Evolutionary conservation across 805 yeast species (phyloP).

Genomic region (Maudiozyma pseudohumilis): DNA sequence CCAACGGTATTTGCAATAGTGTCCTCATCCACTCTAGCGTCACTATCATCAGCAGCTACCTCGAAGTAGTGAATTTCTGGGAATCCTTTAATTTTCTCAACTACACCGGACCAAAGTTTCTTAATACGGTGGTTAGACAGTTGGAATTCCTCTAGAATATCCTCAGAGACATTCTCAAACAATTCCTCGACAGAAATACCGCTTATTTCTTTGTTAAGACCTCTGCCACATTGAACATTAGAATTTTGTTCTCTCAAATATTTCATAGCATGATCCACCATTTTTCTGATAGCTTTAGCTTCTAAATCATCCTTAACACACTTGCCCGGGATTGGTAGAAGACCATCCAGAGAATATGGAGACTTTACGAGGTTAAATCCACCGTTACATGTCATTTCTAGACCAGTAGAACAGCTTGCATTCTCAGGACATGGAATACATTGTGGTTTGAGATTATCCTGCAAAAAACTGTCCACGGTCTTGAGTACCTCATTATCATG

Average conservation of each 20-base stretch:
- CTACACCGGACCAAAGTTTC: not conserved
- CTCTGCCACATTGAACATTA: slow-evolving; percentile 43
- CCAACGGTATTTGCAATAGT: not conserved
- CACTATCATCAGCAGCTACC: not conserved
- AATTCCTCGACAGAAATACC: slow-evolving; percentile 41
- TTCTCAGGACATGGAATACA: slow-evolving; percentile 75
- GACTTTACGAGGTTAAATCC: slow-evolving; percentile 41
- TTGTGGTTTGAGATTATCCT: slow-evolving; percentile 35
- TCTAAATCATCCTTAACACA: slow-evolving; percentile 67
- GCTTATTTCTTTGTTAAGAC: slow-evolving; percentile 33
- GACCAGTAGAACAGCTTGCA: slow-evolving; percentile 54
- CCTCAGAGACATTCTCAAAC: slow-evolving; percentile 37
- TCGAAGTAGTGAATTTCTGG: not conserved
- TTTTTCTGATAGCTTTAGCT: slow-evolving; percentile 50
- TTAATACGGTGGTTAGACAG: slow-evolving; percentile 8
- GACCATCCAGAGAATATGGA: slow-evolving; percentile 32
- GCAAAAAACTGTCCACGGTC: slow-evolving; percentile 27
- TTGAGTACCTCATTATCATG: not conserved
- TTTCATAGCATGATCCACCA: slow-evolving; percentile 53
- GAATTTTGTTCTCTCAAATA: slow-evolving; percentile 58
- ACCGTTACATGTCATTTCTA: slow-evolving; percentile 54
- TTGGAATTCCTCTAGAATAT: slow-evolving; percentile 41
- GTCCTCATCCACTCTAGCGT: not conserved
- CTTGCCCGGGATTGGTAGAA: slow-evolving; percentile 47
- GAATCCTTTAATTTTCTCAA: not conserved